These are phyloP conservation scores for Hypomontagnella monticulosa DNA, from an alignment of 495 filamentous ascomycete genomes.

Conservation along the genomic window DNA sequence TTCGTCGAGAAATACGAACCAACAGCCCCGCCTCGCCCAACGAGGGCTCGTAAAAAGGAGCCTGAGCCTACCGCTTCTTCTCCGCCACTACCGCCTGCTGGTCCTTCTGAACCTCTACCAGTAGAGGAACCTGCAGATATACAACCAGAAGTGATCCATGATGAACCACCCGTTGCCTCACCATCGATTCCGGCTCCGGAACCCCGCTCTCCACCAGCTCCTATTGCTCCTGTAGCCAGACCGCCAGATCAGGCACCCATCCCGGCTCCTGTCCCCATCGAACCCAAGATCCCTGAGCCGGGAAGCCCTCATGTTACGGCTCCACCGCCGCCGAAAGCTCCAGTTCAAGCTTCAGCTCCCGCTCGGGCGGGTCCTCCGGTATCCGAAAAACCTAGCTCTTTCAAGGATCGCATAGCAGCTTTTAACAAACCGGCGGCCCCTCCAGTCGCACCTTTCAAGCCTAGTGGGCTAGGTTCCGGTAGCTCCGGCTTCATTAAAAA, in stretches of 20 bases:
- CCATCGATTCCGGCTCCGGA: slow-evolving; percentile 44
- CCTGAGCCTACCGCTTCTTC: slow-evolving; percentile 55
- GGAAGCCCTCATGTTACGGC: slow-evolving; percentile 40
- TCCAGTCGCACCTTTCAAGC: slow-evolving; percentile 88
- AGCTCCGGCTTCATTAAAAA: slow-evolving; percentile 88
- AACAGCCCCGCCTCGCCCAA: slow-evolving; percentile 85
- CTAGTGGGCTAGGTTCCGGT: slow-evolving; percentile 66
- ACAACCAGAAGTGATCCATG: slow-evolving; percentile 45
- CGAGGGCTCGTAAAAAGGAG: slow-evolving; percentile 81
- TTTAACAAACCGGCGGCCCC: slow-evolving; percentile 92
- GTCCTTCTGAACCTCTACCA: slow-evolving; percentile 48
- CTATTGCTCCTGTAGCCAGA: slow-evolving; percentile 51
- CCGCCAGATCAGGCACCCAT: slow-evolving; percentile 51
- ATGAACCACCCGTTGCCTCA: slow-evolving; percentile 36
- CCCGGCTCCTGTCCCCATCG: slow-evolving; percentile 54
- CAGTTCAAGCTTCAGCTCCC: slow-evolving; percentile 52
- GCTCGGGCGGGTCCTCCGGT: slow-evolving; percentile 69
- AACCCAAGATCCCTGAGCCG: slow-evolving; percentile 45
- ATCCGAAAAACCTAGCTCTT: slow-evolving; percentile 86
- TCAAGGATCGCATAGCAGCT: slow-evolving; percentile 93
- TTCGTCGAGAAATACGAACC: slow-evolving; percentile 97
- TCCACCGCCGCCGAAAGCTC: slow-evolving; percentile 57
- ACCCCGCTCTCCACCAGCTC: slow-evolving; percentile 36
- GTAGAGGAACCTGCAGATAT: slow-evolving; percentile 53
- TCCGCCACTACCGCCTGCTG: slow-evolving; percentile 74